A percentile compares a stretch with the other conserved stretches of the same genome.
Evolutionary conservation across 768 basidiomycete species (phyloP).

Genomic region (Solioccasus polychromus): DNA sequence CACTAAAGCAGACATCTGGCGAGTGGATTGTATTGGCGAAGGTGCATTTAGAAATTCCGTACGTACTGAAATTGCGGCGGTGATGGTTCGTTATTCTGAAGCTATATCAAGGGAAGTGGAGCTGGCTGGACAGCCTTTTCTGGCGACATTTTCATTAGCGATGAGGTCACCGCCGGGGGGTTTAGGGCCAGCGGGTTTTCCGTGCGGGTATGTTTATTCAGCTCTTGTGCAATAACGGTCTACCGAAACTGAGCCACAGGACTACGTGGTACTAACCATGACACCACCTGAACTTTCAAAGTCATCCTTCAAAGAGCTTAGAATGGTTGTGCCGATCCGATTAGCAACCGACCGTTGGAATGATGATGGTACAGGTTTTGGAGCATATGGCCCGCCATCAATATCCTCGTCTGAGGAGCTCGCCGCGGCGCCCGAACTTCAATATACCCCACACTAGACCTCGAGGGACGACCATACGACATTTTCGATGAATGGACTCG

Average conservation of each 20-base stretch:
- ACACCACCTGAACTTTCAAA: constrained; percentile 54
- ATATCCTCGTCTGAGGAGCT: constrained; percentile 27
- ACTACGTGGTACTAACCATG: constrained; percentile 62
- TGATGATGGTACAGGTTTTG: constrained; percentile 31
- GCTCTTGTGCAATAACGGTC: background rate
- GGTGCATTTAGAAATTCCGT: constrained; percentile 59
- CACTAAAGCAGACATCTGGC: constrained; percentile 72
- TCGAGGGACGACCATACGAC: no score
- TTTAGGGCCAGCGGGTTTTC: constrained; percentile 65
- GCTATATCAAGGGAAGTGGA: constrained; percentile 51
- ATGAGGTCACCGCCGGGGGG: constrained; percentile 50
- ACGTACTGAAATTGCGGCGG: constrained; percentile 21
- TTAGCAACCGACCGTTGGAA: constrained; percentile 63
- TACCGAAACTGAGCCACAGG: constrained; percentile 38
- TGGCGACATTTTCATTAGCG: constrained; percentile 57
- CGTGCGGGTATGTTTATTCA: constrained; percentile 47
- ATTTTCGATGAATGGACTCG: background rate
- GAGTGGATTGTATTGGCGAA: constrained; percentile 60
- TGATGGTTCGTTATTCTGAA: constrained; percentile 4
- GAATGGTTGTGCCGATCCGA: constrained; percentile 60
- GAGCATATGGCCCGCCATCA: constrained; percentile 10
- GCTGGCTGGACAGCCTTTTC: constrained; percentile 58
- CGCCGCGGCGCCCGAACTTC: constrained; percentile 8
- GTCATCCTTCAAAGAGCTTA: constrained; percentile 56
- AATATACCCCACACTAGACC: background rate